Evolutionary conservation across 2,329 filamentous ascomycete genomes (phyloP).

Genomic region (Gliomastix tumulicola): DNA sequence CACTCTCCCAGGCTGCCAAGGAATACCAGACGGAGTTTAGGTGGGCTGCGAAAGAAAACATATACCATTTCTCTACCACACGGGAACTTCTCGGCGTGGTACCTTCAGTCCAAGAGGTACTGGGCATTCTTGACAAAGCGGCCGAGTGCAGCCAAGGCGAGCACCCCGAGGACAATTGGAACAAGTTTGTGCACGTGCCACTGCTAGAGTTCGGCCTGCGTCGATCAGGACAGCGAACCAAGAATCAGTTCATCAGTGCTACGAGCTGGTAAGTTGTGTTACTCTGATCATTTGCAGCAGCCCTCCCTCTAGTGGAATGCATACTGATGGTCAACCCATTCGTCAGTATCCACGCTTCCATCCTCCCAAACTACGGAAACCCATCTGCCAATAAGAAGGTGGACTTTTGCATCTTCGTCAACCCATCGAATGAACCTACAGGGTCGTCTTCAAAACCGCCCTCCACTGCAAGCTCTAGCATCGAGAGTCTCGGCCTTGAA

Average conservation of each 20-base stretch:
- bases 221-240: neutral
- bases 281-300: no score
- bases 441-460: no score
- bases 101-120: no score
- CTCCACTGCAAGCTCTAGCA: neutral
- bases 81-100: no score
- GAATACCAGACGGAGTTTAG: no score
- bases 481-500: no score
- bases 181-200: neutral
- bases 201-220: neutral
- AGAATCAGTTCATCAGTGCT: neutral
- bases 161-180: neutral
- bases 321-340: neutral
- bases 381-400: neutral
- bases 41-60: no score
- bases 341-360: neutral
- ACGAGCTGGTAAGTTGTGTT: neutral
- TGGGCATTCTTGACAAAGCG: neutral
- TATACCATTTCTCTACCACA: no score
- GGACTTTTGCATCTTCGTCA: conserved; percentile 3
- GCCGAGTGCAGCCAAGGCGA: neutral
- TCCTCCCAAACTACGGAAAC: neutral
- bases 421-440: conserved; percentile 2
- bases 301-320: neutral
- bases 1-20: no score